Evolutionary conservation across 192 early-diverging fungal species (phyloP).

Genomic region (Coemansia furcata): DNA sequence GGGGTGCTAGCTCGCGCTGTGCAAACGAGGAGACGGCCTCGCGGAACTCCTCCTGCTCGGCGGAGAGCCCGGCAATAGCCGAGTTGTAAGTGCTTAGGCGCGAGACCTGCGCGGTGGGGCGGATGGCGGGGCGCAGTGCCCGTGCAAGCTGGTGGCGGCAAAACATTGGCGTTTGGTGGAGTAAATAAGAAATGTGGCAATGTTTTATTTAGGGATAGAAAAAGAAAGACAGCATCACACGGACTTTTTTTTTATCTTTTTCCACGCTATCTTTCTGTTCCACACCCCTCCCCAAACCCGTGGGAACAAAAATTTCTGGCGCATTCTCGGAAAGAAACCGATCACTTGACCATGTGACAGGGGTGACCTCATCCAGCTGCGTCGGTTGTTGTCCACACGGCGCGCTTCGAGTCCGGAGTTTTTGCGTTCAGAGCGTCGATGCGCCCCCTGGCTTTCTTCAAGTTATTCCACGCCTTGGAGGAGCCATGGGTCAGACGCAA

Average conservation of each 20-base stretch:
- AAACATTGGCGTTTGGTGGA: not conserved
- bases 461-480: conserved; percentile 46
- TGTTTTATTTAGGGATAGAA: not conserved
- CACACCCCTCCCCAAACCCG: not conserved
- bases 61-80: conserved; percentile 72
- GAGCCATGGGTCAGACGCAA: conserved; percentile 57
- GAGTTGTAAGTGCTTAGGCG: conserved; percentile 64
- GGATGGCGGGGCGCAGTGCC: not conserved
- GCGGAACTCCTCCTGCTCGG: conserved; percentile 73
- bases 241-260: too few relatives aligned
- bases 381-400: not conserved
- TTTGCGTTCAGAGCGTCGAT: not conserved
- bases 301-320: not conserved
- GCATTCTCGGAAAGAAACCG: not conserved
- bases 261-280: not conserved
- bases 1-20: conserved; percentile 76
- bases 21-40: conserved; percentile 72
- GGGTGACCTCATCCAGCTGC: not conserved
- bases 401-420: not conserved
- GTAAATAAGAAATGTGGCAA: not conserved
- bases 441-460: not conserved
- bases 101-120: not conserved
- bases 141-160: conserved; percentile 7
- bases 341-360: not conserved
- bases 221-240: not conserved